phyloP scores from a whole-genome alignment of 2,329 filamentous ascomycete genomes.

The Cladosporium halotolerans region DNA sequence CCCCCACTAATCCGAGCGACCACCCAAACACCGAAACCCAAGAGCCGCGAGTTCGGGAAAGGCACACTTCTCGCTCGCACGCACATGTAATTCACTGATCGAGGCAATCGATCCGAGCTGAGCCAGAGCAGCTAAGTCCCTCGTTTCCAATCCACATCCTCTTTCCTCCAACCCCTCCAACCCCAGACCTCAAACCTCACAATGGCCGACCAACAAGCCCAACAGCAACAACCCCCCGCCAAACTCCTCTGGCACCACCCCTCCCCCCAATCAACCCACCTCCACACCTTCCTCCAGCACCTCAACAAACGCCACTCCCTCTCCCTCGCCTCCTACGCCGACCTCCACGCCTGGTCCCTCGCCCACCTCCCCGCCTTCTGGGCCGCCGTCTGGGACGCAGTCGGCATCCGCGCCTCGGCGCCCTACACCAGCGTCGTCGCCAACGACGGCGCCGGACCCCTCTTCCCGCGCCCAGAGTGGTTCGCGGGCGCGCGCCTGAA shows the following conservation, averaged over 20 bases:
- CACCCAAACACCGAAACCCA: too few relatives aligned
- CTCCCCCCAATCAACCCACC: constrained; percentile 36
- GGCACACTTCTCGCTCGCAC: too few relatives aligned
- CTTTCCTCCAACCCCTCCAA: too few relatives aligned
- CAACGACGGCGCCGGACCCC: constrained; percentile 47
- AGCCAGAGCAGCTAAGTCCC: too few relatives aligned
- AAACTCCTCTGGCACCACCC: constrained; percentile 33
- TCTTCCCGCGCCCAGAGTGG: constrained; percentile 85
- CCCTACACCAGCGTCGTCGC: constrained; percentile 63
- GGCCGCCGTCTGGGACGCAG: constrained; percentile 78
- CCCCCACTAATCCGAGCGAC: too few relatives aligned
- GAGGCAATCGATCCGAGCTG: too few relatives aligned
- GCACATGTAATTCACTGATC: too few relatives aligned
- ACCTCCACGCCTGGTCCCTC: constrained; percentile 82
- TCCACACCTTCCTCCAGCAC: constrained; percentile 47
- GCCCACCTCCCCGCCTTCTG: constrained; percentile 71
- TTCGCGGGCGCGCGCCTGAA: constrained; percentile 76
- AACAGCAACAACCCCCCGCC: background rate
- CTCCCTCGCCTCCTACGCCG: constrained; percentile 59
- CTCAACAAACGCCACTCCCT: constrained; percentile 63
- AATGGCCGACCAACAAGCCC: too few relatives aligned
- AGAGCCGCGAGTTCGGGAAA: too few relatives aligned
- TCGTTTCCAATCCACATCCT: too few relatives aligned
- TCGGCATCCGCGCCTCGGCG: constrained; percentile 64
- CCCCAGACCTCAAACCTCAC: too few relatives aligned